Percentiles rank a stretch among this genome's conserved stretches.
Evolutionary conservation across 805 yeast genomes (phyloP).

Genomic region (Suhomyces prunicola): DNA sequence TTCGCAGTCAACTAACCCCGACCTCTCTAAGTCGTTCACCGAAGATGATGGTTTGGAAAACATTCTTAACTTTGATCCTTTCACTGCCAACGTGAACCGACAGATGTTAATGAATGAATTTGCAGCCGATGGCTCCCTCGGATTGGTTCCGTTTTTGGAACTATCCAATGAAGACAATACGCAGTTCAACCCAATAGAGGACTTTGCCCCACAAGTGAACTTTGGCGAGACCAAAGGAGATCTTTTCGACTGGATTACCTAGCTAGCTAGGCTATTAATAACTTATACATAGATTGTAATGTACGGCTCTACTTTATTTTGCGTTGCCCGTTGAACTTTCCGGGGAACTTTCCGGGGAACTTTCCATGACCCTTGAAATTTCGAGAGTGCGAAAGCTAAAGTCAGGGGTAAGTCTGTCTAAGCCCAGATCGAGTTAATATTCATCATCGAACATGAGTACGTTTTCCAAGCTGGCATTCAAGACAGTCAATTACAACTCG

Average conservation of each 20-base stretch:
- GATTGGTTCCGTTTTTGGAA: slow-evolving; percentile 66
- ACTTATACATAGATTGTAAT: not conserved
- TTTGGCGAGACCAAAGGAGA: not conserved
- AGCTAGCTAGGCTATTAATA: not conserved
- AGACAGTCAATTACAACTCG: slow-evolving; percentile 32
- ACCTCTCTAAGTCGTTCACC: not conserved
- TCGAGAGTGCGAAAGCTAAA: not conserved
- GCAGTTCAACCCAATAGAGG: not conserved
- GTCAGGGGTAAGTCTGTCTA: not conserved
- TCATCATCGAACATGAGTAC: slow-evolving; percentile 26
- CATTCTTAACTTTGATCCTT: slow-evolving; percentile 38
- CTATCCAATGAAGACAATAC: slow-evolving; percentile 13
- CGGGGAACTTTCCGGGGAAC: not conserved
- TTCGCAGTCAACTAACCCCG: not conserved
- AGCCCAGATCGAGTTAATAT: not conserved
- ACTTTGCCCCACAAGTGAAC: not conserved
- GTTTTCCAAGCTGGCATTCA: slow-evolving; percentile 30
- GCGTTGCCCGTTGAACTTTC: not conserved
- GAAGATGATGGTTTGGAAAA: slow-evolving; percentile 16
- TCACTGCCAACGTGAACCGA: slow-evolving; percentile 29
- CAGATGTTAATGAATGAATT: slow-evolving; percentile 45
- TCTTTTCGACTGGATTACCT: not conserved
- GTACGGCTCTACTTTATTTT: not conserved
- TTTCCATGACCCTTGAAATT: not conserved
- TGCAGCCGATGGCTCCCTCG: slow-evolving; percentile 81